A percentile compares a stretch with the other conserved stretches of the same genome.
Conservation (phyloP, 805 yeast genomes). For the Yamadazyma kitorensis region DNA sequence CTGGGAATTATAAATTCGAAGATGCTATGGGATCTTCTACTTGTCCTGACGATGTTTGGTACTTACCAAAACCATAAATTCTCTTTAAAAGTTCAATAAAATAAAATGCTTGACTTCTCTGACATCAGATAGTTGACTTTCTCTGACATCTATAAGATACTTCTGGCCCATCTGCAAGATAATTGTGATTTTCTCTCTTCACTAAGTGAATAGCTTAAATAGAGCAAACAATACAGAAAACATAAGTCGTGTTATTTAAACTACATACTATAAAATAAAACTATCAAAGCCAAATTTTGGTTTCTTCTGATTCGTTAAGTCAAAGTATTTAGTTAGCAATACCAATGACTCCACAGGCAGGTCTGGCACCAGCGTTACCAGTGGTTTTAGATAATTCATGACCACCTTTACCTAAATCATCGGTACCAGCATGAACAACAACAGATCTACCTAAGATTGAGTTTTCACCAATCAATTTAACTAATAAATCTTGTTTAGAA, state of each 20-base stretch:
- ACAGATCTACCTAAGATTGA: conserved; percentile 93
- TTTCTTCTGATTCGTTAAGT: no score
- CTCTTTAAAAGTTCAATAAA: no score
- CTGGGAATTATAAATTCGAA: conserved; percentile 60
- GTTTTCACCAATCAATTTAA: conserved; percentile 83
- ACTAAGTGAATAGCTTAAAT: no score
- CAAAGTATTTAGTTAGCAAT: conserved; percentile 41
- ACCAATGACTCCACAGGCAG: conserved; percentile 98
- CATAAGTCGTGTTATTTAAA: neutral
- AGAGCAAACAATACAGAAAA: no score
- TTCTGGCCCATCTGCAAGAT: no score
- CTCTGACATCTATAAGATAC: no score
- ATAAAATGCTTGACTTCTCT: no score
- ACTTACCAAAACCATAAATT: conserved; percentile 19
- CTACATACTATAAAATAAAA: neutral
- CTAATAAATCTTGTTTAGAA: conserved; percentile 67
- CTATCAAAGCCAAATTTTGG: neutral
- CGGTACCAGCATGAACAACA: conserved; percentile 89
- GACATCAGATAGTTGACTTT: no score
- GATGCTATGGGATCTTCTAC: conserved; percentile 54
- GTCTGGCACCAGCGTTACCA: conserved; percentile 97
- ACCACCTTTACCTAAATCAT: conserved; percentile 94
- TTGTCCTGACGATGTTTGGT: conserved; percentile 60
- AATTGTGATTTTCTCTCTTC: no score
- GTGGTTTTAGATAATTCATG: conserved; percentile 88